phyloP scores from a whole-genome alignment of 2,329 filamentous ascomycete species.

The Ophiostoma novo-ulmi region DNA sequence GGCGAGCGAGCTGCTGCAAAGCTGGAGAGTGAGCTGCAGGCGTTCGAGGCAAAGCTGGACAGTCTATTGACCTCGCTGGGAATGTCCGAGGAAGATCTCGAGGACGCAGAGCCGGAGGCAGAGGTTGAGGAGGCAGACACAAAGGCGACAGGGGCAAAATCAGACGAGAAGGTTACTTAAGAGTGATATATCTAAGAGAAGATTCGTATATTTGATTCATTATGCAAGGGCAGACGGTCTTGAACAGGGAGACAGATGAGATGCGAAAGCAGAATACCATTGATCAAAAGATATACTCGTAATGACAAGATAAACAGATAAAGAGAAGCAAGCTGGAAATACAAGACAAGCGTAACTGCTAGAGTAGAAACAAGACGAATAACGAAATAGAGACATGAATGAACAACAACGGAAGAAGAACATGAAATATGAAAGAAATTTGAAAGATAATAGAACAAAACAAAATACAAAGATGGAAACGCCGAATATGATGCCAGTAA shows the following conservation, averaged over 20 bases:
- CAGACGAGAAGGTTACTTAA: background rate
- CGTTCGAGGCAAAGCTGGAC: conserved; percentile 52
- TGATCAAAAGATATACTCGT: background rate
- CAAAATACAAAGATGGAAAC: conserved; percentile 17
- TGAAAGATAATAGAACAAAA: background rate
- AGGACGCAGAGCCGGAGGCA: background rate
- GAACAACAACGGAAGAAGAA: background rate
- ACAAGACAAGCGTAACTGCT: background rate
- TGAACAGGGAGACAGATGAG: background rate
- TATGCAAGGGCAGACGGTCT: too few relatives aligned
- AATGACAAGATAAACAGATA: background rate
- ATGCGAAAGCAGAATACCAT: background rate
- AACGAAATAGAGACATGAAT: background rate
- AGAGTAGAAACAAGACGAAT: background rate
- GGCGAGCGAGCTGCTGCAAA: conserved; percentile 51
- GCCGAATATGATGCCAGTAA: conserved; percentile 21
- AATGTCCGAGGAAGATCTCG: conserved; percentile 21
- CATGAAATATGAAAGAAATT: background rate
- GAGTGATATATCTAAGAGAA: background rate
- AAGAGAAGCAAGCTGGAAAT: background rate
- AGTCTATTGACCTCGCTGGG: conserved; percentile 49
- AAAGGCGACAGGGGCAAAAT: background rate
- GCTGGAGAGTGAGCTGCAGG: conserved; percentile 49
- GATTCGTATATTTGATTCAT: too few relatives aligned
- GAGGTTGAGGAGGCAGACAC: conserved; percentile 6